Evolutionary conservation across 306 rosid species (phyloP), one percentile per base, ranked within the genome.

Genomic region (Prinsepia uniflora): DNA sequence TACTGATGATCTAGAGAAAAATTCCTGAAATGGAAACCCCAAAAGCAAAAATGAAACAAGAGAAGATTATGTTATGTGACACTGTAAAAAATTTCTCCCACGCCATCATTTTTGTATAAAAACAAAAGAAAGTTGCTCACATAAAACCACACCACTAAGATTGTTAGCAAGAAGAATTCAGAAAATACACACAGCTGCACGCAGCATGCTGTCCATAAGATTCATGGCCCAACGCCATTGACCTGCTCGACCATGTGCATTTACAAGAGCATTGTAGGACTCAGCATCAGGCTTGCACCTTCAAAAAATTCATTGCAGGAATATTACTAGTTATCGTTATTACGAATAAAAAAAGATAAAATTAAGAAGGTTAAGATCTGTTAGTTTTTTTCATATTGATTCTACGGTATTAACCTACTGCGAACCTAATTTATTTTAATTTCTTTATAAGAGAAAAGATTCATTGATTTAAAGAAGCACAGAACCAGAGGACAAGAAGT

Each of bases 191-290:
- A 90, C 98, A 93, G 98, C 96, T 69, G 92, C 92, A 80, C 94
- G 88, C 46, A 93, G 81, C 98, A 93, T 90, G 87, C 84, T 97
- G 6, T 93, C 97, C 98, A 93, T 88, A 82, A 93, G 87, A 86
- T 88, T 90, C 92, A 77, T 80, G 45, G 98, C 96, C 98, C 98
- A 93, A 70, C 97, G 97, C 94, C 94, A 90, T 66, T 93, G 98
- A 68, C 97, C 97, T 53, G 80, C 86, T 70, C 92, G 85, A 77
- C 98, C 98, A 72, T 90, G 98, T n/a, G 85, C 94, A 81, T 90
- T 87, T 72, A 93, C 88, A 69, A 93, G 86, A 56, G 96, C 90
- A 78, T 85, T 88, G 61, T 85, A 93, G 52, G 98, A 87, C 87
- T 93, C 96, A 46, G 81, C 96, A 82, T 93, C 92, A 58, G 97